phyloP scores from a whole-genome alignment of 495 filamentous ascomycete species.

The Neurospora discreta region DNA sequence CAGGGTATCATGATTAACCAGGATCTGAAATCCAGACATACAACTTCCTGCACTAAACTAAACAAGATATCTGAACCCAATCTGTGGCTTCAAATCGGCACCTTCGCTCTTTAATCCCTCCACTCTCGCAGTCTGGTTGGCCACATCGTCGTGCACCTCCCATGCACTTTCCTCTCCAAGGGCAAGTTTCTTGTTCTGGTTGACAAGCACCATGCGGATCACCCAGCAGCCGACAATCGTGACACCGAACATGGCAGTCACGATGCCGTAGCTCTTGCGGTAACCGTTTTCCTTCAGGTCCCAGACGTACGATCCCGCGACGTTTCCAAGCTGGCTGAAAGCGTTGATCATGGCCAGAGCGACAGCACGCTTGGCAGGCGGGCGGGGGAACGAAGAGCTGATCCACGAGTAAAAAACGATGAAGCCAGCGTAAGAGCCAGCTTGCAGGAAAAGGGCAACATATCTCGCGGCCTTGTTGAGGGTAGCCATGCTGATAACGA shows the following conservation, averaged over 20 bases:
- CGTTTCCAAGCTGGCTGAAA: slow-evolving; percentile 56
- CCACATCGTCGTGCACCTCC: slow-evolving; percentile 14
- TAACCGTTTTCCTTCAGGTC: slow-evolving; percentile 31
- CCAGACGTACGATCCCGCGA: slow-evolving; percentile 72
- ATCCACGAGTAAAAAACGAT: slow-evolving; percentile 72
- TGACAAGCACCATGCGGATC: slow-evolving; percentile 49
- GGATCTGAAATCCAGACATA: background rate
- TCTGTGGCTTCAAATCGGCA: background rate
- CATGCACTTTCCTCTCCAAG: slow-evolving; percentile 19
- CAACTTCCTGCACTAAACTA: background rate
- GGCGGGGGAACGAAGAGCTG: slow-evolving; percentile 58
- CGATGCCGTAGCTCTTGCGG: slow-evolving; percentile 34
- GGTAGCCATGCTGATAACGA: slow-evolving; percentile 61
- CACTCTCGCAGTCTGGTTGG: slow-evolving; percentile 9
- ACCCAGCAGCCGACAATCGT: slow-evolving; percentile 32
- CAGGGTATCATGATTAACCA: slow-evolving; percentile 1
- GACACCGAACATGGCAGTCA: slow-evolving; percentile 55
- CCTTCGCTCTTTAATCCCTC: slow-evolving; percentile 3
- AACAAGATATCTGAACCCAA: slow-evolving; percentile 8
- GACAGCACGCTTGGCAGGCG: slow-evolving; percentile 68
- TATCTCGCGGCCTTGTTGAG: slow-evolving; percentile 57
- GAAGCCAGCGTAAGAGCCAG: slow-evolving; percentile 50
- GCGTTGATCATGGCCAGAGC: slow-evolving; percentile 71
- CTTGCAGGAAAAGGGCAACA: slow-evolving; percentile 62
- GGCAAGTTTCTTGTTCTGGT: slow-evolving; percentile 60